Evolutionary conservation across 495 filamentous ascomycete genomes (phyloP).

Genomic region (Aspergillus sclerotioniger): DNA sequence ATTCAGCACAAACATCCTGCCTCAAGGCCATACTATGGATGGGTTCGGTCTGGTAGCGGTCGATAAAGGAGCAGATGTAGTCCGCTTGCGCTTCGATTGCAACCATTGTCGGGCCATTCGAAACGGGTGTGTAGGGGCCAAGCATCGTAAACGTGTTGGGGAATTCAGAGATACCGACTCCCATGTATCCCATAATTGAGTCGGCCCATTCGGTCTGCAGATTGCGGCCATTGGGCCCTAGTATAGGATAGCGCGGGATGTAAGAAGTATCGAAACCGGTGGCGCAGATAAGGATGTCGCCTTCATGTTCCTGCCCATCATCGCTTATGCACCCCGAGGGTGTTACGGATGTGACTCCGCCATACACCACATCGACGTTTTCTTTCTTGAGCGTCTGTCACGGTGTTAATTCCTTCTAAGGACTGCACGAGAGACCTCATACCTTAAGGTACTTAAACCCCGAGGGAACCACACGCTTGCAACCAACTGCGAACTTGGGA

Average conservation of each 20-base stretch:
- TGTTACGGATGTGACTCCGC: not conserved
- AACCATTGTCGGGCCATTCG: conserved; percentile 36
- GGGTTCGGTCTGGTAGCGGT: not conserved
- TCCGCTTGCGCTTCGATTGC: not conserved
- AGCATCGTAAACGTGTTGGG: conserved; percentile 48
- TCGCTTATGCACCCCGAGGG: not conserved
- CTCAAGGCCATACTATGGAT: not conserved
- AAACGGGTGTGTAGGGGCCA: conserved; percentile 19
- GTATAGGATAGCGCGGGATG: not conserved
- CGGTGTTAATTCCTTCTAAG: not conserved
- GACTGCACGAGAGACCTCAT: not conserved
- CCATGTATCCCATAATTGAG: not conserved
- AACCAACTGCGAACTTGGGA: conserved; percentile 6
- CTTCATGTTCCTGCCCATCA: not conserved
- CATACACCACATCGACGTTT: not conserved
- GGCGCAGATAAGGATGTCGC: conserved; percentile 4
- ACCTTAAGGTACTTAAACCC: conserved; percentile 2
- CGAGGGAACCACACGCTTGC: conserved; percentile 1
- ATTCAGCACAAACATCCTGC: not conserved
- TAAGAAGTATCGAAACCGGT: conserved; percentile 7
- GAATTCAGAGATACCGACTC: conserved; percentile 34
- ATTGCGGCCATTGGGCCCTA: not conserved
- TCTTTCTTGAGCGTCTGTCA: not conserved
- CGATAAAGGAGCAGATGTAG: not conserved
- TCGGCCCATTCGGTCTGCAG: conserved; percentile 4